Conservation (phyloP, 345 rosid genomes). For the Toxicodendron radicans region DNA sequence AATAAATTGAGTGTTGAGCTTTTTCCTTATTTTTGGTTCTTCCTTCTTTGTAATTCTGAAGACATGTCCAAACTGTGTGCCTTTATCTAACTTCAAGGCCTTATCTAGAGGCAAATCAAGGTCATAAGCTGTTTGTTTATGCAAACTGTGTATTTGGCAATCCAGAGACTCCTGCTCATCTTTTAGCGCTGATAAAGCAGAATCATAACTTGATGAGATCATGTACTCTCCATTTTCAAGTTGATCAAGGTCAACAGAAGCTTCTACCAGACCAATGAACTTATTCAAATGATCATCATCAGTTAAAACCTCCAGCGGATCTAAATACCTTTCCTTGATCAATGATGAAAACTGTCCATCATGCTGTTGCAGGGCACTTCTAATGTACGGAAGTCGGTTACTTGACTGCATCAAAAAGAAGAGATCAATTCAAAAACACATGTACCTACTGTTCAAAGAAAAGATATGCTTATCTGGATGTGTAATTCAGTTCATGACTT, state of each 20-base stretch:
- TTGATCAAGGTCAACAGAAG: constrained; percentile 89
- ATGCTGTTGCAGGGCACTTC: constrained; percentile 63
- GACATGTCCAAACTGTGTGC: constrained; percentile 93
- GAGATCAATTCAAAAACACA: constrained; percentile 16
- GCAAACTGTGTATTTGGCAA: constrained; percentile 72
- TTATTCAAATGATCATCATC: constrained; percentile 75
- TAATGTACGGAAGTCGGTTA: constrained; percentile 81
- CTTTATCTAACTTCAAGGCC: constrained; percentile 87
- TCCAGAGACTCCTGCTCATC: constrained; percentile 77
- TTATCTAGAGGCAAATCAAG: constrained; percentile 83
- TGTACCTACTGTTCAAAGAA: neutral
- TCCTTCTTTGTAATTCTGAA: constrained; percentile 98
- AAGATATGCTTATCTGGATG: neutral
- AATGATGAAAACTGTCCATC: constrained; percentile 64
- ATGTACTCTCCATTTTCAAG: constrained; percentile 94
- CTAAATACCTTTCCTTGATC: constrained; percentile 66
- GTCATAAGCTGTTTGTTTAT: constrained; percentile 78
- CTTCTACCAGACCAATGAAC: constrained; percentile 84
- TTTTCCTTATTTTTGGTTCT: constrained; percentile 94
- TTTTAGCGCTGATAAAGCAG: constrained; percentile 66
- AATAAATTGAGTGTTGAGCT: constrained; percentile 78
- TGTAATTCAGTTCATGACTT: constrained; percentile 3
- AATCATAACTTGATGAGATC: constrained; percentile 86
- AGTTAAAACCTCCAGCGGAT: constrained; percentile 48
- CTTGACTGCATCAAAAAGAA: constrained; percentile 64